Evolutionary conservation across 768 basidiomycete genomes (phyloP).

Genomic region (Leccinum broughii): DNA sequence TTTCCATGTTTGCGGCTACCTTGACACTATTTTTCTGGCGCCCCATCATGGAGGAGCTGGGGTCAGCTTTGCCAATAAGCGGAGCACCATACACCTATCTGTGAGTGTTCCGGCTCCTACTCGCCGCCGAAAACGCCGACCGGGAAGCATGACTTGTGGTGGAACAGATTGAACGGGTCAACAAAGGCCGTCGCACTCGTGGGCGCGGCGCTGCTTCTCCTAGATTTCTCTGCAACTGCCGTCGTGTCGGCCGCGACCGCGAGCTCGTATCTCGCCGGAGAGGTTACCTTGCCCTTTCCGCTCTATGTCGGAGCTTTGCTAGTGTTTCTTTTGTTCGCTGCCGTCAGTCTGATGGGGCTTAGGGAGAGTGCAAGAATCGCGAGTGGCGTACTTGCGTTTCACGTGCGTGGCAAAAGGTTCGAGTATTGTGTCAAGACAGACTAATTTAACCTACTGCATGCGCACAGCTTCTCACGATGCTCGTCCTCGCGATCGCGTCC

Average conservation of each 20-base stretch:
- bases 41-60: slow-evolving; percentile 73
- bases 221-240: slow-evolving; percentile 69
- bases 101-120: slow-evolving; percentile 34
- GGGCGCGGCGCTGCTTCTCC: slow-evolving; percentile 65
- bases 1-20: slow-evolving; percentile 64
- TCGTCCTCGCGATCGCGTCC: slow-evolving; percentile 50
- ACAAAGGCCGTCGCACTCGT: slow-evolving; percentile 61
- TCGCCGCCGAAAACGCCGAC: neutral
- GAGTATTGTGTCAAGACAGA: neutral
- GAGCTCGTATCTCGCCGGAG: slow-evolving; percentile 63
- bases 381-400: slow-evolving; percentile 54
- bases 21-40: slow-evolving; percentile 68
- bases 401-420: slow-evolving; percentile 41
- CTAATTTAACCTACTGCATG: neutral
- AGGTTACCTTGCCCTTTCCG: slow-evolving; percentile 59
- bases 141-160: neutral
- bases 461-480: slow-evolving; percentile 55
- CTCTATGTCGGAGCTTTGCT: slow-evolving; percentile 50
- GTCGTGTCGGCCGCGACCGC: slow-evolving; percentile 77
- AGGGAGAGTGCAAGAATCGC: slow-evolving; percentile 65
- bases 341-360: slow-evolving; percentile 56
- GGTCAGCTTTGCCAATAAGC: slow-evolving; percentile 63
- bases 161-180: slow-evolving; percentile 58
- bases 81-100: slow-evolving; percentile 74
- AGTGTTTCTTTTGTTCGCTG: slow-evolving; percentile 54